Evolutionary conservation across 768 basidiomycete genomes (phyloP), one percentile per base, ranked within the genome.

Genomic region (Paxillus ammoniavirescens): DNA sequence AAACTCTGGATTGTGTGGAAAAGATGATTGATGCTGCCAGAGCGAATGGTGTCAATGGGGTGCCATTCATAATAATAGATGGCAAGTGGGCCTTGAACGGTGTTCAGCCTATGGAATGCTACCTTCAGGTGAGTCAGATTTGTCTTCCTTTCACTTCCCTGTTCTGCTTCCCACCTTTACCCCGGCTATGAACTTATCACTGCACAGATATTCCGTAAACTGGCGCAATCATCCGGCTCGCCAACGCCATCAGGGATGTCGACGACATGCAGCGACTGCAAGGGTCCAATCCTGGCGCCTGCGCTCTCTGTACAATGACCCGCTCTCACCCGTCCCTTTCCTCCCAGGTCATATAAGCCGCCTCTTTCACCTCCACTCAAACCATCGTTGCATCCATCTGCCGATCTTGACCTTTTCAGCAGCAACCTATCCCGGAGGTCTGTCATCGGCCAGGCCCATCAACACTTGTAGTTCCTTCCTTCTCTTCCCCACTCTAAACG

Each of bases 41-140:
- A 54, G 61, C 66, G 23, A 67, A 72, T n/a, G 76, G 78, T 5
- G 77, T 82, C 54, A 73, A 70, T 1, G 81, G 81, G 35, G 79
- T 82, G 1, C 81, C 81, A 0, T 81, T 79, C 64, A 72, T 77
- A 51, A 75, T 81, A 53, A 70, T 79, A 31, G 72, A 79, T 37
- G 68, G 72, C 10, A 75, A 72, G 47, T 79, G 74, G 71, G 78
- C 75, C 14, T 42, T 79, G 49, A 73, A 71, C 14, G 77, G 77
- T n/a, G 75, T 74, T 8, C 79, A 80, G 53, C 50, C 71, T 8
- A 61, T 60, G 37, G 77, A 77, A 15, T 71, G 68, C 42, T 79
- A 75, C 55, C 53, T 68, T 30, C 66, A 71, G 64, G 76, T 75
- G 43, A 40, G 69, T 18, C n/a, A 12, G n/a, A 4, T 31, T 28